Conservation (phyloP, 164 flowering plant species). For the Aristolochia fimbriata region DNA sequence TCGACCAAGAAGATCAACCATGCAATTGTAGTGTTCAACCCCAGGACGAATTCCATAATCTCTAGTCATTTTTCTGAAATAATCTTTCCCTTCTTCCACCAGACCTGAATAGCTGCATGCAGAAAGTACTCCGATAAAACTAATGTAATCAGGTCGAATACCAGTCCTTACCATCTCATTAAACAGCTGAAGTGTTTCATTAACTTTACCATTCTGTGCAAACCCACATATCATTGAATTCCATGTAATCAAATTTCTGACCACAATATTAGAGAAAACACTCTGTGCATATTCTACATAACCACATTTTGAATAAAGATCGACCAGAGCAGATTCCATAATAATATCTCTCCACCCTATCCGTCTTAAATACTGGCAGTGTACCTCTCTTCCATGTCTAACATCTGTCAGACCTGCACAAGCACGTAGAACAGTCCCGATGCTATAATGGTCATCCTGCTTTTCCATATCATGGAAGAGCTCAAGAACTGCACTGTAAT, state of each 20-base stretch:
- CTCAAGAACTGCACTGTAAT: conserved; percentile 37
- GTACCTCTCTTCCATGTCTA: conserved; percentile 75
- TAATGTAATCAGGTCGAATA: conserved; percentile 55
- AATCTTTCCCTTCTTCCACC: conserved; percentile 51
- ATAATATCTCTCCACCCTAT: conserved; percentile 53
- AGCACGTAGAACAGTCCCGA: conserved; percentile 79
- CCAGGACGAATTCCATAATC: conserved; percentile 48
- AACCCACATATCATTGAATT: conserved; percentile 78
- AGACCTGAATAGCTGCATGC: conserved; percentile 84
- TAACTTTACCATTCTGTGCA: conserved; percentile 77
- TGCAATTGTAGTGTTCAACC: conserved; percentile 66
- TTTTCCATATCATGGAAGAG: conserved; percentile 44
- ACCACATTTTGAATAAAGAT: conserved; percentile 85
- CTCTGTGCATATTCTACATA: conserved; percentile 42
- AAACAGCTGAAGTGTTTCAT: conserved; percentile 47
- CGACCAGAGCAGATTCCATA: conserved; percentile 85
- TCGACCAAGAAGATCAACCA: conserved; percentile 84
- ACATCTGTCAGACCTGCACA: conserved; percentile 74
- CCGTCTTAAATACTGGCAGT: conserved; percentile 68
- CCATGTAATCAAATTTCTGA: conserved; percentile 69
- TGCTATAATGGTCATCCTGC: conserved; percentile 42
- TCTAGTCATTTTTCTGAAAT: conserved; percentile 44
- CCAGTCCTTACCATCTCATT: conserved; percentile 48
- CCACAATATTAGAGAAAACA: conserved; percentile 33
- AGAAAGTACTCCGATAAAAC: conserved; percentile 67